Evolutionary conservation across 768 basidiomycete species (phyloP).

Genomic region (Mycena polygramma): DNA sequence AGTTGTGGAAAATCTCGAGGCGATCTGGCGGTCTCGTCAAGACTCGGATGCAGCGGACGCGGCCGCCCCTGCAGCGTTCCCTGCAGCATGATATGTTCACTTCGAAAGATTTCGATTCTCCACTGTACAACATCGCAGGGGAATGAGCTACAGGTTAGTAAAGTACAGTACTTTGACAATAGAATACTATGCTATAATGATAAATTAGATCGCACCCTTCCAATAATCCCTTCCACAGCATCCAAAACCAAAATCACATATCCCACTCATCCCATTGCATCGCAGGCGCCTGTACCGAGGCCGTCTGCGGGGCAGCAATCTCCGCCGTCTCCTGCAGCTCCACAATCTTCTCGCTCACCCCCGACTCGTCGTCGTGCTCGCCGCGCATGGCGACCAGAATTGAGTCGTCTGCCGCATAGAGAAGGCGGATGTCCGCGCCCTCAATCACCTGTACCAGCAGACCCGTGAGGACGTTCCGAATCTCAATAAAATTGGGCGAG

Average conservation of each 20-base stretch:
- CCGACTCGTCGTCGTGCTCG: conserved; percentile 65
- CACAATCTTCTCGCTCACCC: conserved; percentile 71
- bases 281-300: conserved; percentile 45
- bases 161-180: conserved; percentile 18
- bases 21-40: too few species aligned
- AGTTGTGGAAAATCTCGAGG: too few species aligned
- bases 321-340: conserved; percentile 81
- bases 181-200: conserved; percentile 21
- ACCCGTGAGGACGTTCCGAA: conserved; percentile 74
- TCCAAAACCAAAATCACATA: conserved; percentile 52
- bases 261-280: conserved; percentile 83
- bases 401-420: conserved; percentile 65
- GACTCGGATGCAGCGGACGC: too few species aligned
- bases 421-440: conserved; percentile 74
- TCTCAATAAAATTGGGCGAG: conserved; percentile 81
- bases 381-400: conserved; percentile 78
- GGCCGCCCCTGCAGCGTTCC: too few species aligned
- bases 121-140: too few species aligned
- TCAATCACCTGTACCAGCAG: conserved; percentile 88
- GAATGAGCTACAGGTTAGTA: conserved; percentile 15
- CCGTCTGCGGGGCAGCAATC: conserved; percentile 51
- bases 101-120: too few species aligned
- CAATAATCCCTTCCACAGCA: not conserved
- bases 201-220: conserved; percentile 14
- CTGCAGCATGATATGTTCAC: too few species aligned